Conservation (phyloP, 2,329 filamentous ascomycete species). For the Simplicillium sp. region DNA sequence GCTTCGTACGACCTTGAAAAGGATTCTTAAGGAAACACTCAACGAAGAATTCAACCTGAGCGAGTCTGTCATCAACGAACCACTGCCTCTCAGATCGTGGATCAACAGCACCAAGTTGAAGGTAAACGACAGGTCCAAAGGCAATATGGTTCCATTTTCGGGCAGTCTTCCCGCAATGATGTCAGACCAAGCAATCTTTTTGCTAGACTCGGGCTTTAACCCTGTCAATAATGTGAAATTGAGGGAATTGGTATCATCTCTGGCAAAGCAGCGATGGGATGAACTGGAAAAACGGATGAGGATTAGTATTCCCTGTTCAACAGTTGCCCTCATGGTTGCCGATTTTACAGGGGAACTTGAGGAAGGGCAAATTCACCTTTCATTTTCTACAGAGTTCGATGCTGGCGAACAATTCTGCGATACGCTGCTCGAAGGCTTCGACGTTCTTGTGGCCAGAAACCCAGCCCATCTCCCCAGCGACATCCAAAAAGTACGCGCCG, state of each 20-base stretch:
- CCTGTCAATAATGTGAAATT: too few relatives aligned
- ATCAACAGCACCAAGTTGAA: constrained; percentile 44
- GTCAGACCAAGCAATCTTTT: too few relatives aligned
- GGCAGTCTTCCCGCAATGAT: too few relatives aligned
- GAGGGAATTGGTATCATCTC: too few relatives aligned
- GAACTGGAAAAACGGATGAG: constrained; percentile 46
- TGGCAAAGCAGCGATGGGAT: constrained; percentile 39
- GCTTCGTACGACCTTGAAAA: too few relatives aligned
- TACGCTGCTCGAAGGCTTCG: constrained; percentile 42
- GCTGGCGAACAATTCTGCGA: constrained; percentile 38
- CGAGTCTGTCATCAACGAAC: too few relatives aligned
- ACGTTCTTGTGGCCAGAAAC: constrained; percentile 59
- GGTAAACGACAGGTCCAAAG: constrained; percentile 36
- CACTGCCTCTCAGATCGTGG: constrained; percentile 13
- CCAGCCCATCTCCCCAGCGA: constrained; percentile 64
- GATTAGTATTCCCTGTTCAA: constrained; percentile 50
- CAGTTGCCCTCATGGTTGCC: constrained; percentile 56
- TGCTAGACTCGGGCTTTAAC: too few relatives aligned
- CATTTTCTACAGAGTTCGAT: constrained; percentile 58
- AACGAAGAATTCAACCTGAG: constrained; percentile 43
- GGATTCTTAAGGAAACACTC: constrained; percentile 31
- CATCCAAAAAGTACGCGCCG: constrained; percentile 57
- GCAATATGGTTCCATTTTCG: constrained; percentile 20
- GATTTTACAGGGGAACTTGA: constrained; percentile 54
- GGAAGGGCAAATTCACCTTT: constrained; percentile 58